These are phyloP conservation scores for Ceratocystis alfenasii DNA, from an alignment of 2,329 filamentous ascomycete species.

Conservation along the genomic window DNA sequence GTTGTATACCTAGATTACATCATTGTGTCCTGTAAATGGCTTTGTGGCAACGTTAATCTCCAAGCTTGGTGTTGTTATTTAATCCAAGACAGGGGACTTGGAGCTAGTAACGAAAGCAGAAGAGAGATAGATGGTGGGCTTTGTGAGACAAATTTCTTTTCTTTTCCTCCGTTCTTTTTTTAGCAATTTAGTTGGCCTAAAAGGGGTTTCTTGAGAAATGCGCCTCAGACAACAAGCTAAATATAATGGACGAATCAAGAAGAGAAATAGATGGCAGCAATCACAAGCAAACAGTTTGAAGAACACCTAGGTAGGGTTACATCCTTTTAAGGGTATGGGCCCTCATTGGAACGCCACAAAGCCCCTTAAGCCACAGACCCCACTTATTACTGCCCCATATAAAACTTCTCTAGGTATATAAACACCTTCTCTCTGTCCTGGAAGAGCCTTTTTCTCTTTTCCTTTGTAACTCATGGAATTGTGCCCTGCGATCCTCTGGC, in stretches of 20 bases:
- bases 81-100: neutral
- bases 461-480: slow-evolving; percentile 54
- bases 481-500: slow-evolving; percentile 71
- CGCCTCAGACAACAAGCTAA: neutral
- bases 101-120: neutral
- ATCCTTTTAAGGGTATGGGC: no score
- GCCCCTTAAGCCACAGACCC: no score
- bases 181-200: neutral
- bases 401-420: no score
- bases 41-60: neutral
- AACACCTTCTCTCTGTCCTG: no score
- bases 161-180: neutral
- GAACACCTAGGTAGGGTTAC: no score
- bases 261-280: neutral
- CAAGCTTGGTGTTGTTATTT: neutral
- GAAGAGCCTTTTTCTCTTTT: slow-evolving; percentile 27
- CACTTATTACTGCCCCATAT: no score
- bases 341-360: no score
- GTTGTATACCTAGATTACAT: neutral
- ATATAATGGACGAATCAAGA: neutral
- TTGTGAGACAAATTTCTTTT: neutral
- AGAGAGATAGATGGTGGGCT: neutral
- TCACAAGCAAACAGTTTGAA: neutral
- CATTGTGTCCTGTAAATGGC: neutral
- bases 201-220: neutral